These are phyloP conservation scores for Maudiozyma humilis DNA, from an alignment of 1,139 yeast genomes.

Conservation along the genomic window DNA sequence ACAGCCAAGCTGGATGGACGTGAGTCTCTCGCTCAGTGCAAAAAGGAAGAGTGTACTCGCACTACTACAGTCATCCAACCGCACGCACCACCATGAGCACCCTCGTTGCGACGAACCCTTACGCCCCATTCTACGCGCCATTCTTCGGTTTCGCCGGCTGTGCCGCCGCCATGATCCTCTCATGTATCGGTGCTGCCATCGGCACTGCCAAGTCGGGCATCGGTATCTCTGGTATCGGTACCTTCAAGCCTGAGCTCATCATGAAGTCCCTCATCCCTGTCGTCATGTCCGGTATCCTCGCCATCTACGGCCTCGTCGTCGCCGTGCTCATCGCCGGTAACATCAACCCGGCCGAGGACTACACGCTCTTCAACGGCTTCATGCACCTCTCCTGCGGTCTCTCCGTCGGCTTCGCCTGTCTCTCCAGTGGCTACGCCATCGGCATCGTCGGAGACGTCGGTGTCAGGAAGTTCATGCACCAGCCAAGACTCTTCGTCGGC, in stretches of 20 bases:
- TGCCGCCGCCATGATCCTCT: slow-evolving; percentile 81
- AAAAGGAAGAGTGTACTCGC: no score
- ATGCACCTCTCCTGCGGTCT: slow-evolving; percentile 96
- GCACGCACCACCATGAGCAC: slow-evolving; percentile 8
- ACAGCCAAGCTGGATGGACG: neutral
- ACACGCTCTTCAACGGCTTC: slow-evolving; percentile 87
- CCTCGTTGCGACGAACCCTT: slow-evolving; percentile 35
- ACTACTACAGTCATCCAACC: no score
- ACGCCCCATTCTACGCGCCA: slow-evolving; percentile 83
- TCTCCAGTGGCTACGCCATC: slow-evolving; percentile 96
- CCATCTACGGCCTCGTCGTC: slow-evolving; percentile 93
- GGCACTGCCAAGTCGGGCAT: slow-evolving; percentile 98
- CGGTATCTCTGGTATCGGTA: slow-evolving; percentile 89
- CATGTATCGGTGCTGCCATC: slow-evolving; percentile 93
- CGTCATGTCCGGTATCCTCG: slow-evolving; percentile 95
- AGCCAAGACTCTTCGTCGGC: slow-evolving; percentile 93
- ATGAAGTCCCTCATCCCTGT: slow-evolving; percentile 88
- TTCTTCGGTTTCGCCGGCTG: slow-evolving; percentile 93
- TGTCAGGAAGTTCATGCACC: slow-evolving; percentile 92
- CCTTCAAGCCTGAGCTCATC: slow-evolving; percentile 72
- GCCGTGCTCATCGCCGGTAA: slow-evolving; percentile 94
- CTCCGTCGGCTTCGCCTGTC: slow-evolving; percentile 91
- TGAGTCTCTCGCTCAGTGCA: neutral
- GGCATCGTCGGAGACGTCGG: slow-evolving; percentile 99
- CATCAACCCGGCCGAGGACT: slow-evolving; percentile 62